phyloP scores from a whole-genome alignment of 768 basidiomycete species.

The Termitomyces sp. region DNA sequence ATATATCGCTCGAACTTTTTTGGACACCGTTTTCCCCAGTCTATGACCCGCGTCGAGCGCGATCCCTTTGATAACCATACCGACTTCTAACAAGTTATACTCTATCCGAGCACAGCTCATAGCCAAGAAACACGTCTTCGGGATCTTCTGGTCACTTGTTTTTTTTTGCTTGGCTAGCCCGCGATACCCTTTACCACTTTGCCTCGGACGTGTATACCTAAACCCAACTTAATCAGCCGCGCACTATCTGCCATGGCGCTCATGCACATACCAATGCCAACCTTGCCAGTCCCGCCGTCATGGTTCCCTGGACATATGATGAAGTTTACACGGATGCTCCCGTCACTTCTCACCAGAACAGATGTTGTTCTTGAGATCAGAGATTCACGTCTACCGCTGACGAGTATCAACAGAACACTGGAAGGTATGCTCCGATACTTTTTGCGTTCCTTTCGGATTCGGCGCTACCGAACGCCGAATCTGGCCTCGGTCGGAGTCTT shows the following conservation, averaged over 20 bases:
- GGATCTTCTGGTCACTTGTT: not conserved
- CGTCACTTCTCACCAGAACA: slow-evolving; percentile 70
- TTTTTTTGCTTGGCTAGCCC: not conserved
- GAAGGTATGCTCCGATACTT: slow-evolving; percentile 55
- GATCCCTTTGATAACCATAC: not conserved
- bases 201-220: slow-evolving; percentile 1
- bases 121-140: not conserved
- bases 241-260: slow-evolving; percentile 23
- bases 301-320: slow-evolving; percentile 98
- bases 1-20: not conserved
- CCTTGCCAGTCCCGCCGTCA: slow-evolving; percentile 70
- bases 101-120: not conserved
- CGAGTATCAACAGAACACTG: slow-evolving; percentile 86
- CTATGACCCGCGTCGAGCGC: not conserved
- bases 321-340: slow-evolving; percentile 74
- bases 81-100: not conserved
- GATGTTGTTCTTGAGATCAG: slow-evolving; percentile 93
- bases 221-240: not conserved
- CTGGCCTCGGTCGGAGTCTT: not conserved
- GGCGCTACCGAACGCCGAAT: slow-evolving; percentile 1
- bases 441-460: slow-evolving; percentile 21
- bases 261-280: slow-evolving; percentile 31
- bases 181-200: not conserved
- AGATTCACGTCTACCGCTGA: slow-evolving; percentile 89
- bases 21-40: not conserved